phyloP scores from a whole-genome alignment of 306 rosid genomes.

The Gleditsia sinensis region DNA sequence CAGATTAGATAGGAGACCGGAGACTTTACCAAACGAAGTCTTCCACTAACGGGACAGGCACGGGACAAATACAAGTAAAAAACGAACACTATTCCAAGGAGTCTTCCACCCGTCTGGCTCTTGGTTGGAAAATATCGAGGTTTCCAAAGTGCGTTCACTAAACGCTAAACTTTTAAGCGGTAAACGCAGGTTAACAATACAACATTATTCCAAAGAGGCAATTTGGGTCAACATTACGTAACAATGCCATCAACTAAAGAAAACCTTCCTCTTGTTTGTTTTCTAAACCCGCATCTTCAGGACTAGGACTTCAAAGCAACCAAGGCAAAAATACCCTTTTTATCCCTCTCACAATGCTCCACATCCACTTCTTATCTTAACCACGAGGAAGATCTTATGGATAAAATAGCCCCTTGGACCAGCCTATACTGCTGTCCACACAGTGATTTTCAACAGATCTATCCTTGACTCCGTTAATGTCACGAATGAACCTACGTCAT shows the following conservation, averaged over 20 bases:
- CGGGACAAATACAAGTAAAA: too few species aligned
- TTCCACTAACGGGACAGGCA: background rate
- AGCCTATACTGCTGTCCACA: conserved; percentile 18
- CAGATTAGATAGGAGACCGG: too few species aligned
- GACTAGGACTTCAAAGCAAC: conserved; percentile 5
- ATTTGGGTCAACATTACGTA: conserved; percentile 4
- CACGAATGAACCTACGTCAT: background rate
- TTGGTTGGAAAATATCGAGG: background rate
- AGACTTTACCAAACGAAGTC: too few species aligned
- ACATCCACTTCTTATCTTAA: conserved; percentile 39
- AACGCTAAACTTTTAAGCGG: background rate
- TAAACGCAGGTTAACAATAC: background rate
- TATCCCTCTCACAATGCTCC: conserved; percentile 15
- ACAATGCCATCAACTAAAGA: conserved; percentile 32
- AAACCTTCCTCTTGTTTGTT: conserved; percentile 36
- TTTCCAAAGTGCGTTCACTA: background rate
- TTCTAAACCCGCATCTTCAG: conserved; percentile 24
- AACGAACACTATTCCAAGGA: too few species aligned
- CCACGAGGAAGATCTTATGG: background rate
- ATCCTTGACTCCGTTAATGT: conserved; percentile 27
- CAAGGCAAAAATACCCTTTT: background rate
- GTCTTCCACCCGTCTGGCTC: too few species aligned
- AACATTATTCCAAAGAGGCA: conserved; percentile 4
- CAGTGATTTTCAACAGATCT: conserved; percentile 26
- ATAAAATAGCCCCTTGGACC: conserved; percentile 33